Evolutionary conservation across 371 early-diverging fungal genomes (phyloP).

Genomic region (Apophysomyces ossiformis): DNA sequence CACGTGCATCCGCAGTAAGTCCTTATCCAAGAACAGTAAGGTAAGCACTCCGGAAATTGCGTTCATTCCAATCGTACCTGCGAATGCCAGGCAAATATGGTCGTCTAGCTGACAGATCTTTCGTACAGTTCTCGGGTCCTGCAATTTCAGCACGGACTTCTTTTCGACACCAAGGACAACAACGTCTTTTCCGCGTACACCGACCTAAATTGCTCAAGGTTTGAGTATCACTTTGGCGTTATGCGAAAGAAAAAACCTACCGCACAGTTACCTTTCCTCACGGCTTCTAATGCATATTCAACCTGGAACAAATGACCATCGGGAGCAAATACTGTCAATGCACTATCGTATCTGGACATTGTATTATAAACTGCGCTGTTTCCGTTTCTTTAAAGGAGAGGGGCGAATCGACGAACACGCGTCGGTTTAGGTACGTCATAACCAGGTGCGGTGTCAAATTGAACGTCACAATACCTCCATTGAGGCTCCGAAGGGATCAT

Average conservation of each 20-base stretch:
- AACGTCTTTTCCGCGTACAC: conserved; percentile 91
- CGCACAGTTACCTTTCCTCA: conserved; percentile 97
- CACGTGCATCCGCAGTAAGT: conserved; percentile 96
- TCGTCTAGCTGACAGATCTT: conserved; percentile 97
- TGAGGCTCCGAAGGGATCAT: no score
- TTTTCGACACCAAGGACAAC: conserved; percentile 98
- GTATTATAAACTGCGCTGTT: background rate
- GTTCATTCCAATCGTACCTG: conserved; percentile 63
- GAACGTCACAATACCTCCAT: no score
- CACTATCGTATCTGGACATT: conserved; percentile 84
- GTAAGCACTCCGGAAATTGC: background rate
- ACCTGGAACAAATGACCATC: conserved; percentile 99
- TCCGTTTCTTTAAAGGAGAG: background rate
- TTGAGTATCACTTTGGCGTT: background rate
- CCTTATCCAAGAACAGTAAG: conserved; percentile 52
- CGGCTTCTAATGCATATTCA: conserved; percentile 99
- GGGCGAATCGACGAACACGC: background rate
- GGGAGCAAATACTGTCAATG: conserved; percentile 99
- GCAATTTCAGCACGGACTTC: conserved; percentile 94
- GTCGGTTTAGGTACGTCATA: background rate
- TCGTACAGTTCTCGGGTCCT: conserved; percentile 95
- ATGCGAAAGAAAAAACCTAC: conserved; percentile 58
- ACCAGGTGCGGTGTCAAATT: background rate
- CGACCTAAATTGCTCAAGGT: conserved; percentile 73
- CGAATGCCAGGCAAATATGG: conserved; percentile 96